Evolutionary conservation across 495 filamentous ascomycete species (phyloP).

Genomic region (Ascobolus immersus): DNA sequence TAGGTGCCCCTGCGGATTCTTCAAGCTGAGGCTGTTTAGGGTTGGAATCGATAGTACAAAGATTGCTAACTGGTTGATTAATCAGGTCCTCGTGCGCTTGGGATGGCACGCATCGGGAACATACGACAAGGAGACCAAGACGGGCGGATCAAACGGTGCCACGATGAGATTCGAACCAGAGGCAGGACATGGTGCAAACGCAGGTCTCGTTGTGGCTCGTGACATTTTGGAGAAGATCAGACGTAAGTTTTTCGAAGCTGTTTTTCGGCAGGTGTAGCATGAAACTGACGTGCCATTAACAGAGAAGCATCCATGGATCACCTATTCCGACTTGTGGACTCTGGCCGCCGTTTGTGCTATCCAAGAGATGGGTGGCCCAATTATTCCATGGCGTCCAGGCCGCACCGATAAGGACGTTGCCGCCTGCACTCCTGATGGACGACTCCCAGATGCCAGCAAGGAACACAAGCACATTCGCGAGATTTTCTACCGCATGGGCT

Average conservation of each 20-base stretch:
- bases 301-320: constrained; percentile 82
- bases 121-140: constrained; percentile 68
- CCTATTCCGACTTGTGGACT: constrained; percentile 90
- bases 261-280: neutral
- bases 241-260: constrained; percentile 21
- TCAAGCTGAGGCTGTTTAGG: constrained; percentile 12
- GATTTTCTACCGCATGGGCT: constrained; percentile 94
- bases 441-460: constrained; percentile 72
- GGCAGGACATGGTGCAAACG: constrained; percentile 78
- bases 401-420: constrained; percentile 58
- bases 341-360: constrained; percentile 62
- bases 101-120: constrained; percentile 76
- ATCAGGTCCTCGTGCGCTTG: constrained; percentile 43
- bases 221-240: constrained; percentile 86
- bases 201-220: constrained; percentile 63
- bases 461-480: constrained; percentile 59
- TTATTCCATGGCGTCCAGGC: constrained; percentile 73
- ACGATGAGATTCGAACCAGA: constrained; percentile 96
- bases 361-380: constrained; percentile 84
- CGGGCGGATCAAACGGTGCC: constrained; percentile 85
- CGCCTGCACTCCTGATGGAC: constrained; percentile 81
- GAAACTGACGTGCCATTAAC: constrained; percentile 17
- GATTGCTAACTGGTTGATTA: constrained; percentile 4
- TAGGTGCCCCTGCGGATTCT: constrained; percentile 16
- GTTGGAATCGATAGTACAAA: constrained; percentile 28